phyloP scores from a whole-genome alignment of 495 filamentous ascomycete species.

The Aspergillus hancockii region DNA sequence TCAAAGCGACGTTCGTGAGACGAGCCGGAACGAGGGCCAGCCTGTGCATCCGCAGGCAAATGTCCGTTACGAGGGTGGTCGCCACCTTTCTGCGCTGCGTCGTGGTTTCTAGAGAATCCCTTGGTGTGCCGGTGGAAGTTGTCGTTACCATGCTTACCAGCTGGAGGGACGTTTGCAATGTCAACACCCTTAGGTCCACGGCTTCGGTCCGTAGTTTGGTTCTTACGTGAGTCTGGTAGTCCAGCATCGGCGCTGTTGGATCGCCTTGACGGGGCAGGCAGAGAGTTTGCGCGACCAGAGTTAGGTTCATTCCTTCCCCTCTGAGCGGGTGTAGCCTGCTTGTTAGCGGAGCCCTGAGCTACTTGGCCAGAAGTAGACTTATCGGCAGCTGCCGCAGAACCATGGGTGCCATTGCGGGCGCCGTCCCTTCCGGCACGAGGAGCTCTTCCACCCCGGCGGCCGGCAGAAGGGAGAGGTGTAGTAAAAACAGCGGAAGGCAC shows the following conservation, averaged over 20 bases:
- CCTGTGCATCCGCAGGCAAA: slow-evolving; percentile 38
- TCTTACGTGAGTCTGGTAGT: slow-evolving; percentile 36
- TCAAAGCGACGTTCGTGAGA: slow-evolving; percentile 40
- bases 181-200: slow-evolving; percentile 38
- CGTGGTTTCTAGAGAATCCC: slow-evolving; percentile 36
- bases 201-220: slow-evolving; percentile 33
- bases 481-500: slow-evolving; percentile 79
- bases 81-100: slow-evolving; percentile 29
- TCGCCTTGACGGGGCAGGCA: slow-evolving; percentile 42
- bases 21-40: slow-evolving; percentile 28
- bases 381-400: slow-evolving; percentile 35
- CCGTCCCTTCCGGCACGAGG: slow-evolving; percentile 55
- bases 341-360: slow-evolving; percentile 27
- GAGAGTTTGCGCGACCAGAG: slow-evolving; percentile 41
- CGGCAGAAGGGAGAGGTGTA: slow-evolving; percentile 69
- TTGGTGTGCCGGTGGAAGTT: slow-evolving; percentile 36
- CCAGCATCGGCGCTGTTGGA: slow-evolving; percentile 39
- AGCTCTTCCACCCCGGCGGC: slow-evolving; percentile 59
- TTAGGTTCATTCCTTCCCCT: slow-evolving; percentile 42
- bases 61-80: slow-evolving; percentile 33
- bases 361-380: slow-evolving; percentile 40
- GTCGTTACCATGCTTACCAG: slow-evolving; percentile 27
- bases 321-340: slow-evolving; percentile 38
- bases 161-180: slow-evolving; percentile 20
- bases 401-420: slow-evolving; percentile 53